Base-by-base conservation (phyloP, 2,329 filamentous ascomycete species). In the Stromatinia cepivora region DNA sequence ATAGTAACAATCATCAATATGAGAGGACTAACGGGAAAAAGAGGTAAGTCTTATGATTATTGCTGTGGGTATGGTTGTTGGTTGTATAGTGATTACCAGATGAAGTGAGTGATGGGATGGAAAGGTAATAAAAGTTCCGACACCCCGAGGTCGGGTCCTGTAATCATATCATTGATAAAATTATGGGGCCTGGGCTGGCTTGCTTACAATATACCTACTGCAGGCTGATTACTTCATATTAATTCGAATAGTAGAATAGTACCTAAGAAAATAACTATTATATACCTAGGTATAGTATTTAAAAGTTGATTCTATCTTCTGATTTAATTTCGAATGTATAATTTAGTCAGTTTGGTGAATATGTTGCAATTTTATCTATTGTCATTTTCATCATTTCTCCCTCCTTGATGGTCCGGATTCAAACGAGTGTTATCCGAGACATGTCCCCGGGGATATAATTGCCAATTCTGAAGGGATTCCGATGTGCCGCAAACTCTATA, bases 101-200 rank as follows among this genome's bases (percentile, higher is more conserved):
- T 34, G 22, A 15, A 31, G n/a, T 61, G 20, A 62, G n/a, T 20
- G 56, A 58, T 31, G 28, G 28, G 5, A 1, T 34, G 3, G 10
- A n/a, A 48, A 15, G 15, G 17, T n/a, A 31, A 7, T 25, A 25
- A 36, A 62, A 48, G 28, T 48, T 62, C 45, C 45, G 59, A 62
- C 28, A 48, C 22, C 20, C 59, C 59, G 59, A 62, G 45, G 28
- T 59, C 56, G 56, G 56, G 56, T 50, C 59, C 39, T 45, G 36
- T 58, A 42, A 36, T 36, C 36, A 39, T 39, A 59, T 59, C 57
- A 31, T 45, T 59, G 15, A 59, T 22, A 31, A 59, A 45, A 59
- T 59, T 59, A 31, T 59, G 57, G 57, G 39, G 39, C 25, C 17
- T 9, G 1, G 25, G 39, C 20, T 28, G 25, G 39, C 20, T 28